Percentiles rank a stretch among this genome's conserved stretches.
Conservation (phyloP, 2,329 filamentous ascomycete species). For the Hortaea werneckii region DNA sequence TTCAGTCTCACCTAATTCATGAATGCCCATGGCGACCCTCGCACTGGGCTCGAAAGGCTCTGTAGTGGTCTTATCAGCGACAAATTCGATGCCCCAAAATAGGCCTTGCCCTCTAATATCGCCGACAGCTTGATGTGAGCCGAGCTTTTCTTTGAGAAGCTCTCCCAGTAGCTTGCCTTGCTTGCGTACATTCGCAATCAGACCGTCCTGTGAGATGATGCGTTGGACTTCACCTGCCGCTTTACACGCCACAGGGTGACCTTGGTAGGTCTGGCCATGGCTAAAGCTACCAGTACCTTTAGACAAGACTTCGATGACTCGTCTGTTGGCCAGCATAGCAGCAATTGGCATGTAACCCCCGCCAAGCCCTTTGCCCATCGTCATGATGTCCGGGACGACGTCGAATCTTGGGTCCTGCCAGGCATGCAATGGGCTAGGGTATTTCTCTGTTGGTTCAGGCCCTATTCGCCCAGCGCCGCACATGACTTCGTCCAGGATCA, state of each 20-base stretch:
- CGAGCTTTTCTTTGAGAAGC: conserved; percentile 35
- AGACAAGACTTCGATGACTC: conserved; percentile 41
- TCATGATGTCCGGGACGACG: conserved; percentile 54
- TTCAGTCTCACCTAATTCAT: conserved; percentile 37
- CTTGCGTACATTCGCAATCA: conserved; percentile 48
- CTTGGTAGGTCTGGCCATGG: conserved; percentile 56
- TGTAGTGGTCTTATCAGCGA: conserved; percentile 45
- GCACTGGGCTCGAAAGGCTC: conserved; percentile 40
- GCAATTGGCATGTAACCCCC: conserved; percentile 55
- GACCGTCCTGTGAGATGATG: conserved; percentile 46
- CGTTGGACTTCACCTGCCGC: conserved; percentile 53
- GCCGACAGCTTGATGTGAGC: conserved; percentile 42
- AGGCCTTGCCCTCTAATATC: conserved; percentile 52
- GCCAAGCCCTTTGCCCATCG: conserved; percentile 56
- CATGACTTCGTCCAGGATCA: conserved; percentile 77
- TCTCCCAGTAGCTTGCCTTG: conserved; percentile 44
- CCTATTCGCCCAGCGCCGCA: conserved; percentile 54
- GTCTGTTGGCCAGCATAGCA: conserved; percentile 45
- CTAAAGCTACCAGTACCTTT: conserved; percentile 39
- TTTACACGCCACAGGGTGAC: conserved; percentile 49
- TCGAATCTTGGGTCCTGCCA: conserved; percentile 47
- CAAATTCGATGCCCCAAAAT: conserved; percentile 52
- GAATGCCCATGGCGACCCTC: conserved; percentile 39
- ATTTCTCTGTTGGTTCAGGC: conserved; percentile 22
- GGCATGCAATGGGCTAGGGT: conserved; percentile 40